Evolutionary conservation across 805 yeast species (phyloP), one percentile per base, ranked within the genome.

Genomic region (Danielia reshetovae): DNA sequence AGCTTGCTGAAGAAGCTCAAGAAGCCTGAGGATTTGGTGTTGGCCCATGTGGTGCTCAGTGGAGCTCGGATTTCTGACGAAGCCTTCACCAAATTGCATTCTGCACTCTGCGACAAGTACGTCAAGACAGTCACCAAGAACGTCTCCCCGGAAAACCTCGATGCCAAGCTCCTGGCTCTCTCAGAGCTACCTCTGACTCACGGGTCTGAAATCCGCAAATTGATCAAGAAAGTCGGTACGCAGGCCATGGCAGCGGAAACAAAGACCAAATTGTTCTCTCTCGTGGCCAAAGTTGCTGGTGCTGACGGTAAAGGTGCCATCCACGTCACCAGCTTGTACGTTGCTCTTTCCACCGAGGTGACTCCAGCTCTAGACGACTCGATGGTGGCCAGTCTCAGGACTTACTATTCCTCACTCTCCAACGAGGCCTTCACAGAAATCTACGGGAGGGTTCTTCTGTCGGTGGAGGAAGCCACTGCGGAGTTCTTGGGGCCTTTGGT

Each of bases 391-490:
- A 26, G 28, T 12, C 36, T 46, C 23, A 11, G 12, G n/a, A 15
- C 19, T 4, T 46, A 28, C 29, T 22, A 32, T 14, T 13, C 26
- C 13, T 24, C 18, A 3, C 25, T 46, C 13, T 12, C 39, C 9
- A 32, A 33, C 7, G 26, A 21, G 2, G 27, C 7, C 4, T 55
- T 45, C 21, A 45, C 35, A 10, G 17, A 28, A 2, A 26, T 40
- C 6, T 52, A 44, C 29, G 35, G 42, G 12, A 46, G 33, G 15
- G 39, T 46, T 5, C 27, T 37, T 40, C 36, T 18, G 1, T 57
- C 67, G 1, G 29, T 54, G 12, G 34, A 41, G 2, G 45, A 35
- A 3, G 30, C 41, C 2, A 40, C 45, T 4, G 13, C 35, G 1
- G 51, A 43, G 4, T 40, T 39, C 18, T 27, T 38, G 7, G 17